phyloP scores from a whole-genome alignment of 2,329 filamentous ascomycete species.

The Alternaria infectoria region DNA sequence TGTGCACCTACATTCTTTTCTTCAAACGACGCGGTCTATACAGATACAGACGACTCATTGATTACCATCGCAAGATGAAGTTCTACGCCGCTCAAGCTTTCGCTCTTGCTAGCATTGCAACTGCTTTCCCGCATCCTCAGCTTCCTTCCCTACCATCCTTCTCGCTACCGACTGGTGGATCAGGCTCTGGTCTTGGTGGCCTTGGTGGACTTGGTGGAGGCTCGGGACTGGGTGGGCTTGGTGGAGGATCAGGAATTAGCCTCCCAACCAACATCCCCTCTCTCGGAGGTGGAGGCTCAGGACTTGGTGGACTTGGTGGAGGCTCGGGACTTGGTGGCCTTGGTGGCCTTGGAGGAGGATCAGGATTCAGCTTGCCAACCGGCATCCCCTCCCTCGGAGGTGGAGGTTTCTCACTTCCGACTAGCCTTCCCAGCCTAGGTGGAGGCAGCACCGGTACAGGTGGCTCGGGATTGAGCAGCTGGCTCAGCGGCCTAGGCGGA shows the following conservation, averaged over 20 bases:
- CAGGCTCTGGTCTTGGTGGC: background rate
- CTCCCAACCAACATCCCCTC: background rate
- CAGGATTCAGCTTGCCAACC: background rate
- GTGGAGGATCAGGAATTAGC: background rate
- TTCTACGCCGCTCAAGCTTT: constrained; percentile 24
- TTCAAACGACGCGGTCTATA: background rate
- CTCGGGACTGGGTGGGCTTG: background rate
- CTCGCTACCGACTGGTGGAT: constrained; percentile 11
- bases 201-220: background rate
- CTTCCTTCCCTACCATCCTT: constrained; percentile 21
- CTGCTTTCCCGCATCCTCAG: constrained; percentile 30
- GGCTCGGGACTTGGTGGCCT: background rate
- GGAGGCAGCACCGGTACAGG: background rate
- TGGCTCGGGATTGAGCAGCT: background rate
- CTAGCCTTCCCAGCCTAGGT: background rate
- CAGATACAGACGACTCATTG: background rate
- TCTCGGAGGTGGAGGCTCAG: background rate
- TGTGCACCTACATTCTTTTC: constrained; percentile 26
- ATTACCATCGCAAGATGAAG: constrained; percentile 28
- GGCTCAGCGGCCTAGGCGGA: background rate
- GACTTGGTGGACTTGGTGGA: background rate
- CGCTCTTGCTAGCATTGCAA: constrained; percentile 27
- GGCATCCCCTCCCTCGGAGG: background rate
- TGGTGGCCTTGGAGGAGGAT: background rate
- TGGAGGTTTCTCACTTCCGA: background rate